Conservation (phyloP, 2,329 filamentous ascomycete genomes). For the Cyclaneusma minus region DNA sequence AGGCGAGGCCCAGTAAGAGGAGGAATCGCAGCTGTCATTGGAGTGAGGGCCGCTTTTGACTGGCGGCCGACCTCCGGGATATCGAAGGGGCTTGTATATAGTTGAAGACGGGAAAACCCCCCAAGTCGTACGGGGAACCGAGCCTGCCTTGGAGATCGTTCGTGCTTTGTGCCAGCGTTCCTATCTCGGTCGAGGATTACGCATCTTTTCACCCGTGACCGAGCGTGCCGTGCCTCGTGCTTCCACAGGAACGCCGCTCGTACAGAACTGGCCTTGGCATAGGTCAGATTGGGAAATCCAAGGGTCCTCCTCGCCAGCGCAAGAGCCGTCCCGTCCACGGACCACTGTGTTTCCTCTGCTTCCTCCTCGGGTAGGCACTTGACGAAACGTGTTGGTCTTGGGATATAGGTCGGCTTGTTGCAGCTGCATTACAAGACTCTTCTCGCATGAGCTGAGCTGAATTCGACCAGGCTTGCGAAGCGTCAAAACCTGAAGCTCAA, state of each 20-base stretch:
- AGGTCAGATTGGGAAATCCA: neutral
- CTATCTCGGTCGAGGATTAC: too few relatives aligned
- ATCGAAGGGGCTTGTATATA: too few relatives aligned
- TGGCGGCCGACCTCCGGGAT: too few relatives aligned
- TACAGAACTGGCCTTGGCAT: slow-evolving; percentile 9
- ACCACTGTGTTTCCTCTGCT: slow-evolving; percentile 17
- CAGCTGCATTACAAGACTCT: slow-evolving; percentile 10
- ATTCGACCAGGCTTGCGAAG: slow-evolving; percentile 6
- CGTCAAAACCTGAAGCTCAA: neutral
- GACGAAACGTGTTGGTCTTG: slow-evolving; percentile 17
- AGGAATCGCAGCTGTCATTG: too few relatives aligned
- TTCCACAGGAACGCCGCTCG: slow-evolving; percentile 7
- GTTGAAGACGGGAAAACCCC: too few relatives aligned
- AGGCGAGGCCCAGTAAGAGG: too few relatives aligned
- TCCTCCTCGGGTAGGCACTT: slow-evolving; percentile 16
- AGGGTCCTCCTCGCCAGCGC: slow-evolving; percentile 1
- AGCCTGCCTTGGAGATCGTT: too few relatives aligned
- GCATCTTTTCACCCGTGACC: too few relatives aligned
- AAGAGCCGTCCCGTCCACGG: slow-evolving; percentile 3
- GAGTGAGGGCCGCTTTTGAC: too few relatives aligned
- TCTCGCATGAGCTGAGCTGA: slow-evolving; percentile 7
- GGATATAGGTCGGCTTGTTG: slow-evolving; percentile 4
- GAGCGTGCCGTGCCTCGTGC: too few relatives aligned
- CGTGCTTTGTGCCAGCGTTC: too few relatives aligned
- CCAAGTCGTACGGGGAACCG: too few relatives aligned